Conservation (phyloP, 305 asterid genomes). For the Fraxinus floribunda region DNA sequence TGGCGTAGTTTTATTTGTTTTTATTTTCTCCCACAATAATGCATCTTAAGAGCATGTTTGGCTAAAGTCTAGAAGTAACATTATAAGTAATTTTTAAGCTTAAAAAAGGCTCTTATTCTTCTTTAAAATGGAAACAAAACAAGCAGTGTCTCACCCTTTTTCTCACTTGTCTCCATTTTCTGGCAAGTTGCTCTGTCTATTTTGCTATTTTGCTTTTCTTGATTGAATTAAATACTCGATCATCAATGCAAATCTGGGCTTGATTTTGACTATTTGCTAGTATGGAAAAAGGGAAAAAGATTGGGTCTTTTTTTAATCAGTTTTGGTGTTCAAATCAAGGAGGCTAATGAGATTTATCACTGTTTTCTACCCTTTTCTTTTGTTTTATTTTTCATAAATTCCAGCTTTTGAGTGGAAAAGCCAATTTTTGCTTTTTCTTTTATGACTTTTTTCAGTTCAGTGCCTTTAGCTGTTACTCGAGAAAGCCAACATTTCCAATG, state of each 20-base stretch:
- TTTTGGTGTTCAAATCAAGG: constrained; percentile 42
- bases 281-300: constrained; percentile 12
- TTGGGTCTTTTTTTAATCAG: constrained; percentile 23
- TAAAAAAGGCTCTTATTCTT: not conserved
- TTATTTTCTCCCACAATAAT: constrained; percentile 17
- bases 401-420: constrained; percentile 23
- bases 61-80: not conserved
- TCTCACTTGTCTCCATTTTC: not conserved
- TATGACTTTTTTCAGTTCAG: constrained; percentile 9
- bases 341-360: constrained; percentile 63
- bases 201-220: not conserved
- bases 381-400: constrained; percentile 18
- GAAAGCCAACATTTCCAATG: constrained; percentile 30
- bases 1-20: constrained; percentile 32
- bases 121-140: constrained; percentile 28
- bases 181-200: not conserved
- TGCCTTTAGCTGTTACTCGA: constrained; percentile 30
- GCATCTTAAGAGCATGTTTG: not conserved
- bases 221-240: not conserved
- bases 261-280: not conserved
- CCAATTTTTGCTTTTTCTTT: constrained; percentile 30
- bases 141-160: not conserved
- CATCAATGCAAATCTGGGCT: not conserved
- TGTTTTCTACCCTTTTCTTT: constrained; percentile 6
- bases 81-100: not conserved